Evolutionary conservation across 768 basidiomycete species (phyloP).

Genomic region (Hygrocybe coccinea): DNA sequence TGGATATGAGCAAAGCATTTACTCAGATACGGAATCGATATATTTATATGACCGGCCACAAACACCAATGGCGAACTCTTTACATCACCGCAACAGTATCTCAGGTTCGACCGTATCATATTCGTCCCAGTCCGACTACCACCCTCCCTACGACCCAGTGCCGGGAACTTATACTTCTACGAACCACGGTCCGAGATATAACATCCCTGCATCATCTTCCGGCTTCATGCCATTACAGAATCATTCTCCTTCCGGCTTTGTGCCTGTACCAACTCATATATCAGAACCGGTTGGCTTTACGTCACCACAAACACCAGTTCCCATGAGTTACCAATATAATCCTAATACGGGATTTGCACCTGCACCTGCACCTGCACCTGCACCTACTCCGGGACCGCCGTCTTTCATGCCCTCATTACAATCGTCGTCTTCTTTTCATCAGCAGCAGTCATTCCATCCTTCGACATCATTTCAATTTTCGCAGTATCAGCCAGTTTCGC

Average conservation of each 20-base stretch:
- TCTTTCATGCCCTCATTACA: conserved; percentile 30
- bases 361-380: conserved; percentile 29
- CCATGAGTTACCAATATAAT: conserved; percentile 34
- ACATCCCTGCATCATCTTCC: conserved; percentile 60
- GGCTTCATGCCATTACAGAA: conserved; percentile 58
- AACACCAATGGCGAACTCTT: conserved; percentile 33
- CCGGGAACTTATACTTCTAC: conserved; percentile 30
- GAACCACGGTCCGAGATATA: conserved; percentile 56
- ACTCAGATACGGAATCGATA: conserved; percentile 26
- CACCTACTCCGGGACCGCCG: conserved; percentile 26
- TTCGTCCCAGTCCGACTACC: conserved; percentile 35
- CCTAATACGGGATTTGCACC: conserved; percentile 26
- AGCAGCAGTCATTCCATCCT: conserved; percentile 37
- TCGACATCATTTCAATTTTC: conserved; percentile 33
- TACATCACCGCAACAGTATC: conserved; percentile 27
- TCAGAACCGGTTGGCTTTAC: conserved; percentile 26
- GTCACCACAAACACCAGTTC: conserved; percentile 42
- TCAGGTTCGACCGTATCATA: conserved; percentile 1
- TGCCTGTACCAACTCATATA: not conserved
- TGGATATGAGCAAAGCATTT: conserved; percentile 36
- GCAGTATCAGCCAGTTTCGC: conserved; percentile 35
- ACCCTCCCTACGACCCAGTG: conserved; percentile 28
- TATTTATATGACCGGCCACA: conserved; percentile 39
- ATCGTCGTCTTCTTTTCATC: conserved; percentile 32
- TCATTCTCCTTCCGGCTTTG: not conserved